A percentile compares a stretch with the other conserved stretches of the same genome.
Conservation (phyloP, 2,329 filamentous ascomycete species). For the Epichloe bromicola region DNA sequence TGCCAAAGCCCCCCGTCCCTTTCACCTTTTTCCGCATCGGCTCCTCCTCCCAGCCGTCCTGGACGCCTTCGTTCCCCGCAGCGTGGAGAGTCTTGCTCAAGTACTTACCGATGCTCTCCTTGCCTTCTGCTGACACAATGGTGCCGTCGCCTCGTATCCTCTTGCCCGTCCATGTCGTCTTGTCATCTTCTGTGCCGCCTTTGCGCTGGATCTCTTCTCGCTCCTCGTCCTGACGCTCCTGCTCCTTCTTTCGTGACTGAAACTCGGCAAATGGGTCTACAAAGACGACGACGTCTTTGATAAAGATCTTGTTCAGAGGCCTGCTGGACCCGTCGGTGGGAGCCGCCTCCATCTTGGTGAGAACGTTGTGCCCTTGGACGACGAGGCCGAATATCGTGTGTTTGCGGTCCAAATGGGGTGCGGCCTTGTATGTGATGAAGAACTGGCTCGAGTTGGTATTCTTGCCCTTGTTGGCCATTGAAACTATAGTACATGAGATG, state of each 20-base stretch:
- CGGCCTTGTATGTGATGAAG: slow-evolving; percentile 80
- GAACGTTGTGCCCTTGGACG: slow-evolving; percentile 59
- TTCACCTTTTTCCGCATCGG: slow-evolving; percentile 73
- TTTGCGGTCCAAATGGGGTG: slow-evolving; percentile 80
- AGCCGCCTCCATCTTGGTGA: slow-evolving; percentile 65
- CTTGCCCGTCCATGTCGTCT: slow-evolving; percentile 93
- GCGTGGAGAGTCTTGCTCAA: slow-evolving; percentile 43
- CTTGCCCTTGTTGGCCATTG: slow-evolving; percentile 98
- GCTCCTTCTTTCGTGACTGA: slow-evolving; percentile 55
- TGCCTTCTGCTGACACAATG: slow-evolving; percentile 30
- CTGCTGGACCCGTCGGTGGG: slow-evolving; percentile 63
- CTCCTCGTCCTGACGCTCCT: slow-evolving; percentile 43
- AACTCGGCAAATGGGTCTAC: slow-evolving; percentile 96
- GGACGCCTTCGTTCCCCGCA: slow-evolving; percentile 40
- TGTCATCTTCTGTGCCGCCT: slow-evolving; percentile 75
- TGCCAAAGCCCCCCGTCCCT: slow-evolving; percentile 67
- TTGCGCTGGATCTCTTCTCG: slow-evolving; percentile 48
- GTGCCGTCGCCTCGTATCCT: slow-evolving; percentile 58
- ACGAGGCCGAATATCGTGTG: slow-evolving; percentile 93
- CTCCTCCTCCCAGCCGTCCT: slow-evolving; percentile 45
- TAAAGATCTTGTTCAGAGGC: slow-evolving; percentile 65
- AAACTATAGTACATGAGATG: slow-evolving; percentile 23
- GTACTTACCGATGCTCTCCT: slow-evolving; percentile 62
- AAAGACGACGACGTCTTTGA: slow-evolving; percentile 74
- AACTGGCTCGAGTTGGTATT: slow-evolving; percentile 94